Conservation (phyloP, 116 monocot species). For the Posidonia oceanica region DNA sequence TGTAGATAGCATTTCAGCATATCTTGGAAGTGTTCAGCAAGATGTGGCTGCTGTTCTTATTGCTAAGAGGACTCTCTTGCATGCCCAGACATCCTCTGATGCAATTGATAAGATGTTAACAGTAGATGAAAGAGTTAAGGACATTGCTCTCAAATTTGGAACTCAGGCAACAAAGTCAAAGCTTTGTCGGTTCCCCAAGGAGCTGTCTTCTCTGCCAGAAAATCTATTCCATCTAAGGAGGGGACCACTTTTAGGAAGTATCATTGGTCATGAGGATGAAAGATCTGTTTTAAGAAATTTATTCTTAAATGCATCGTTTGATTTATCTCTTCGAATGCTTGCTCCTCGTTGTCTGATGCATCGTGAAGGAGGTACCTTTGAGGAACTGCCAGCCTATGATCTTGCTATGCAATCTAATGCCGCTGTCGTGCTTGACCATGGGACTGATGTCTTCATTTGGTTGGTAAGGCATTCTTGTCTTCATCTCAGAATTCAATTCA, state of each 20-base stretch:
- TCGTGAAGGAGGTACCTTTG: slow-evolving; percentile 89
- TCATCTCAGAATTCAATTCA: not conserved
- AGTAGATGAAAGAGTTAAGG: slow-evolving; percentile 87
- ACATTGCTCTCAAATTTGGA: slow-evolving; percentile 82
- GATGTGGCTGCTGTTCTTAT: slow-evolving; percentile 78
- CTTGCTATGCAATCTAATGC: slow-evolving; percentile 90
- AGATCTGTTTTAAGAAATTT: slow-evolving; percentile 87
- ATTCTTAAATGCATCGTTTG: slow-evolving; percentile 81
- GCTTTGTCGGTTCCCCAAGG: slow-evolving; percentile 64
- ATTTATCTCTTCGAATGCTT: slow-evolving; percentile 86
- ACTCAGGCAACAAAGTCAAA: slow-evolving; percentile 66
- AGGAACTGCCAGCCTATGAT: slow-evolving; percentile 92
- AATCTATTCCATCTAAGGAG: slow-evolving; percentile 89
- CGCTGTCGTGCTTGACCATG: slow-evolving; percentile 93
- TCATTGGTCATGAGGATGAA: slow-evolving; percentile 95
- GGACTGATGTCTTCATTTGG: slow-evolving; percentile 98
- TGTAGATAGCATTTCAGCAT: slow-evolving; percentile 66
- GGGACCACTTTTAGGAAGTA: slow-evolving; percentile 84
- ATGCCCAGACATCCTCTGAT: slow-evolving; percentile 47
- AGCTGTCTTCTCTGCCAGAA: slow-evolving; percentile 71
- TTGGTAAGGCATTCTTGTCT: slow-evolving; percentile 43
- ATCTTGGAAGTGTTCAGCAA: slow-evolving; percentile 70
- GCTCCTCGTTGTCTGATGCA: slow-evolving; percentile 92
- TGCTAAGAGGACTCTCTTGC: slow-evolving; percentile 74
- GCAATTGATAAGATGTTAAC: slow-evolving; percentile 60